phyloP scores from a whole-genome alignment of 1,284 basidiomycete genomes.

The Gymnopus androsaceus region DNA sequence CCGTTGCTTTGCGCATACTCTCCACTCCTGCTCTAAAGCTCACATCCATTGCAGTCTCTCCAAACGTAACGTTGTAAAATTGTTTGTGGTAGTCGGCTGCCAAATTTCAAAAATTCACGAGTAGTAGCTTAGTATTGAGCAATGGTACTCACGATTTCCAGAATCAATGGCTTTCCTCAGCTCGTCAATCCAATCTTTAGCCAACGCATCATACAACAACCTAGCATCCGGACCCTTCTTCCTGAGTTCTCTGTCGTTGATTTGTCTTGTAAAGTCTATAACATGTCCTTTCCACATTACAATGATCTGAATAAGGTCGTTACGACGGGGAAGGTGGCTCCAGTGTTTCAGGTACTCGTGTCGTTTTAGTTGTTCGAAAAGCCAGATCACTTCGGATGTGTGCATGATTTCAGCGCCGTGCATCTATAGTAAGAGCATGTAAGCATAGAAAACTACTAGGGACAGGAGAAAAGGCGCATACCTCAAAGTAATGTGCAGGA shows the following conservation, averaged over 20 bases:
- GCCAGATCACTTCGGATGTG: background rate
- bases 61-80: too few relatives aligned
- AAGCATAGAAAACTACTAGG: background rate
- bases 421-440: background rate
- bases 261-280: background rate
- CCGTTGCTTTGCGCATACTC: too few relatives aligned
- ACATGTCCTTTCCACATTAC: background rate
- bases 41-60: too few relatives aligned
- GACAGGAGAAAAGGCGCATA: background rate
- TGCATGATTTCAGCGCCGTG: background rate
- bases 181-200: background rate
- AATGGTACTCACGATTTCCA: too few relatives aligned
- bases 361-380: background rate
- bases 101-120: too few relatives aligned
- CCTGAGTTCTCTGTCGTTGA: background rate
- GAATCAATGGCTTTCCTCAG: background rate
- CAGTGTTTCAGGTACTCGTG: background rate
- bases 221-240: background rate
- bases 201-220: background rate
- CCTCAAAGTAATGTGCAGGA: background rate
- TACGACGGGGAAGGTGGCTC: background rate
- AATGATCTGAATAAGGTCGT: background rate
- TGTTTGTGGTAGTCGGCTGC: too few relatives aligned
- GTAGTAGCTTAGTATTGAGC: too few relatives aligned
- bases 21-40: too few relatives aligned